These are phyloP conservation scores for Trametes hirsuta DNA, from an alignment of 1,284 basidiomycete genomes.

Conservation along the genomic window DNA sequence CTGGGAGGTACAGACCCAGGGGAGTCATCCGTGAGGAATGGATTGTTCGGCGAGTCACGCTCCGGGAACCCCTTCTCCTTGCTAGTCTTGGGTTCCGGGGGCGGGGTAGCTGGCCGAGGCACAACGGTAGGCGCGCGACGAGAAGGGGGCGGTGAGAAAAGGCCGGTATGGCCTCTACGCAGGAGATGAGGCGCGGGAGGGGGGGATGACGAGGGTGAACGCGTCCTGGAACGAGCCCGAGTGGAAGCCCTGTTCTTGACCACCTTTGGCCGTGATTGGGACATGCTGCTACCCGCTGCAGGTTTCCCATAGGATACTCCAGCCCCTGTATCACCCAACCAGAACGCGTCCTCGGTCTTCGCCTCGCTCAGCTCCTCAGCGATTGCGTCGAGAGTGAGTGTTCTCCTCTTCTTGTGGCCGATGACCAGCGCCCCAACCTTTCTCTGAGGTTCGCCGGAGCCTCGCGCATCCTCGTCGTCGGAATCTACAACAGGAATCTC, in stretches of 20 bases:
- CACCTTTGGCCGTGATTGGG: conserved; percentile 9
- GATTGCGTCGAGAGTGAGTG: conserved; percentile 34
- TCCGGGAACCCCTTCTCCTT: conserved; percentile 33
- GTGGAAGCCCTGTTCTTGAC: conserved; percentile 21
- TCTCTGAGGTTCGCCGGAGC: not conserved
- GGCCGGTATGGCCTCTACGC: conserved; percentile 31
- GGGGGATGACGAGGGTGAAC: conserved; percentile 36
- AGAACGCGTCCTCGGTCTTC: conserved; percentile 38
- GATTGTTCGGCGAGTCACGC: conserved; percentile 58
- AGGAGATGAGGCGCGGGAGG: conserved; percentile 30
- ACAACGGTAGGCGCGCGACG: conserved; percentile 32
- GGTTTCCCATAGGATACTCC: conserved; percentile 6
- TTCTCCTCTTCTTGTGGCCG: conserved; percentile 37
- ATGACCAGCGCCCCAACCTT: conserved; percentile 25
- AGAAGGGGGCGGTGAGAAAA: conserved; percentile 42
- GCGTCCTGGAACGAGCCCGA: conserved; percentile 28
- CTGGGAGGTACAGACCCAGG: conserved; percentile 14
- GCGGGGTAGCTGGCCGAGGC: conserved; percentile 25
- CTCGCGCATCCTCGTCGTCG: conserved; percentile 16
- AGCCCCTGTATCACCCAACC: conserved; percentile 29
- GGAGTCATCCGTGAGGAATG: conserved; percentile 43
- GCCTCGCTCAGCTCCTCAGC: conserved; percentile 38
- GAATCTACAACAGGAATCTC: conserved; percentile 25
- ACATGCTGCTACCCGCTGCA: conserved; percentile 2
- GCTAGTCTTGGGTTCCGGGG: conserved; percentile 3